These are phyloP conservation scores for Castanopsis chinensis DNA, from an alignment of 306 rosid genomes.

Conservation along the genomic window DNA sequence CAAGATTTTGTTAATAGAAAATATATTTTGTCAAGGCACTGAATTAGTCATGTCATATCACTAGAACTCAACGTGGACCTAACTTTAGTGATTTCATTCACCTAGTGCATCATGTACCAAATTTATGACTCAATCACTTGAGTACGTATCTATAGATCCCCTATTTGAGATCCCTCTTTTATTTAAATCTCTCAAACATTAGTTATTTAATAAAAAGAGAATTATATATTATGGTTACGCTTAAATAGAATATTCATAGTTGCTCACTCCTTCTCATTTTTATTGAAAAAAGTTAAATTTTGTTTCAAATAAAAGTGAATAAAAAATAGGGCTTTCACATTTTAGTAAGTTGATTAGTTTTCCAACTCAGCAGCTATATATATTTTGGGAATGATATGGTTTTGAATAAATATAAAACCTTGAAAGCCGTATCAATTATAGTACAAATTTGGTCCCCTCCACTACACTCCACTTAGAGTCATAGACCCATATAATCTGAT, in stretches of 20 bases:
- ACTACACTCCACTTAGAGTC: not conserved
- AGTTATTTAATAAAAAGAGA: too few species aligned
- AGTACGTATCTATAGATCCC: too few species aligned
- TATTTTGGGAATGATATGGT: not conserved
- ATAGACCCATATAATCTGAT: conserved; percentile 3
- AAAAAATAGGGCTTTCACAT: not conserved
- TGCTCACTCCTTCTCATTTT: too few species aligned
- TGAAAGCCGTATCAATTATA: conserved; percentile 17
- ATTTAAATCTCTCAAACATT: too few species aligned
- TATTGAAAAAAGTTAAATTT: too few species aligned
- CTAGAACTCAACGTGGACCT: not conserved
- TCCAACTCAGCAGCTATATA: not conserved
- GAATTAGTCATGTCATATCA: not conserved
- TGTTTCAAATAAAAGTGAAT: not conserved
- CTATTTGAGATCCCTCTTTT: too few species aligned
- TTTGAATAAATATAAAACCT: not conserved
- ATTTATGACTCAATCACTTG: too few species aligned
- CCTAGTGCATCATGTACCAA: not conserved
- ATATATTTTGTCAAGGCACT: not conserved
- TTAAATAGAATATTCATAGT: too few species aligned
- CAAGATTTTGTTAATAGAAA: too few species aligned
- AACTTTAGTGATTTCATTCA: not conserved
- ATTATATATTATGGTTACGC: too few species aligned
- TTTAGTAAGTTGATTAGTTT: not conserved
- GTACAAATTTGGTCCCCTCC: conserved; percentile 25